Percentiles rank a stretch among this genome's conserved stretches.
Conservation (phyloP, 345 rosid genomes). For the Pseudoturritis turrita region DNA sequence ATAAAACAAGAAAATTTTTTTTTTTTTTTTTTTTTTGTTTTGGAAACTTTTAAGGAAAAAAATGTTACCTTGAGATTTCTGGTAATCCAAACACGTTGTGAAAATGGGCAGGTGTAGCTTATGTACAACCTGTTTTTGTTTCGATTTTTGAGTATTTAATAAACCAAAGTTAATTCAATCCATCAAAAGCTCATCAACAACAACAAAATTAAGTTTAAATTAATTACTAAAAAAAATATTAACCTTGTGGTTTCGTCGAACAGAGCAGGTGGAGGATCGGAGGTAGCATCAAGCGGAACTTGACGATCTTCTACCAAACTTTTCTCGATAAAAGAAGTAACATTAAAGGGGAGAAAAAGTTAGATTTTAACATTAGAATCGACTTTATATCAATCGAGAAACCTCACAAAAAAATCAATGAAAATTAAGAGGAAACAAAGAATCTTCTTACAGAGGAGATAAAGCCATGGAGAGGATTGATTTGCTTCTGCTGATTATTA, state of each 20-base stretch:
- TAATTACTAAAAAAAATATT: background rate
- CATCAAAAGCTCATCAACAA: background rate
- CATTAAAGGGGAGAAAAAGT: background rate
- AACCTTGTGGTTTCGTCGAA: conserved; percentile 78
- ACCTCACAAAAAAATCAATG: background rate
- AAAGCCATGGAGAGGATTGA: conserved; percentile 16
- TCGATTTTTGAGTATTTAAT: background rate
- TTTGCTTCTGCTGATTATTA: background rate
- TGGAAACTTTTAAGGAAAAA: too few species aligned
- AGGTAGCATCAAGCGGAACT: conserved; percentile 42
- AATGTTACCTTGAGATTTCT: conserved; percentile 68
- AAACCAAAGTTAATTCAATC: background rate
- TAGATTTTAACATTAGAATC: background rate
- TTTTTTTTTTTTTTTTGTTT: too few species aligned
- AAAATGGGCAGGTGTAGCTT: conserved; percentile 69
- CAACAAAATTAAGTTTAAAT: too few species aligned
- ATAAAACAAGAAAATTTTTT: too few species aligned
- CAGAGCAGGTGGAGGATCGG: conserved; percentile 54
- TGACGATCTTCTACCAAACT: conserved; percentile 45
- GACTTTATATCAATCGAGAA: background rate
- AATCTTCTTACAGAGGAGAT: conserved; percentile 13
- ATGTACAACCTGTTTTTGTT: conserved; percentile 54
- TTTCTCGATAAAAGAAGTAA: background rate
- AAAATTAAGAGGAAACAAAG: background rate
- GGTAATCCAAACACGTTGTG: conserved; percentile 79